Percentiles rank a stretch among this genome's conserved stretches.
Conservation (phyloP, 345 rosid genomes). For the Hirschfeldia incana region DNA sequence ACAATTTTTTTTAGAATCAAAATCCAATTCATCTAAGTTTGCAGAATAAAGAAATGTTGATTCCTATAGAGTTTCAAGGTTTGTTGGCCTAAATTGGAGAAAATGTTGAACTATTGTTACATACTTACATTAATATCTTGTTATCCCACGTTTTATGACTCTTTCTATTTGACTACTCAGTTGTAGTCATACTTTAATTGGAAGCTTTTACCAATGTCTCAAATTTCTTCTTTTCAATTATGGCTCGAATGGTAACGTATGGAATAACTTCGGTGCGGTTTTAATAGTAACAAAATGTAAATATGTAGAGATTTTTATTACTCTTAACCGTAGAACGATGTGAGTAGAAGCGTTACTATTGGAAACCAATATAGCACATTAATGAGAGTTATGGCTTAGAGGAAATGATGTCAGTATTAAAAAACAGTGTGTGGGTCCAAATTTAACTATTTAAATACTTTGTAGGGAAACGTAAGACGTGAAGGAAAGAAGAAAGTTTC, state of each 20-base stretch:
- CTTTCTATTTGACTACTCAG: conserved; percentile 25
- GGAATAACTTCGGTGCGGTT: too few relatives aligned
- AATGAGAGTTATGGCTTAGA: neutral
- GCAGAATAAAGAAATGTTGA: neutral
- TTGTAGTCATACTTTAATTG: neutral
- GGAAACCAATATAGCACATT: neutral
- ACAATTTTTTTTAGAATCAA: neutral
- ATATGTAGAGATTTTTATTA: neutral
- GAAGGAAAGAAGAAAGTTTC: conserved; percentile 23
- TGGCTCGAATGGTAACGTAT: too few relatives aligned
- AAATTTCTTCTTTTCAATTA: conserved; percentile 7
- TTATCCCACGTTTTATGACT: neutral
- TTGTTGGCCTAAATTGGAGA: conserved; percentile 30
- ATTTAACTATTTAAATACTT: neutral
- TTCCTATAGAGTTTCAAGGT: conserved; percentile 26
- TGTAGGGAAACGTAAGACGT: conserved; percentile 20
- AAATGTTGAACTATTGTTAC: conserved; percentile 2
- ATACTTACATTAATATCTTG: neutral
- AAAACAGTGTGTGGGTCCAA: conserved; percentile 4
- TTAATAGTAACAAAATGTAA: too few relatives aligned
- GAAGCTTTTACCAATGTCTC: neutral
- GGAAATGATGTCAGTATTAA: neutral
- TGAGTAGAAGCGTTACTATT: too few relatives aligned
- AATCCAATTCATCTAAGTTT: neutral
- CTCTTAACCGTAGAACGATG: too few relatives aligned